Evolutionary conservation across 2,329 filamentous ascomycete genomes (phyloP).

Genomic region (Colletotrichum gigasporum): DNA sequence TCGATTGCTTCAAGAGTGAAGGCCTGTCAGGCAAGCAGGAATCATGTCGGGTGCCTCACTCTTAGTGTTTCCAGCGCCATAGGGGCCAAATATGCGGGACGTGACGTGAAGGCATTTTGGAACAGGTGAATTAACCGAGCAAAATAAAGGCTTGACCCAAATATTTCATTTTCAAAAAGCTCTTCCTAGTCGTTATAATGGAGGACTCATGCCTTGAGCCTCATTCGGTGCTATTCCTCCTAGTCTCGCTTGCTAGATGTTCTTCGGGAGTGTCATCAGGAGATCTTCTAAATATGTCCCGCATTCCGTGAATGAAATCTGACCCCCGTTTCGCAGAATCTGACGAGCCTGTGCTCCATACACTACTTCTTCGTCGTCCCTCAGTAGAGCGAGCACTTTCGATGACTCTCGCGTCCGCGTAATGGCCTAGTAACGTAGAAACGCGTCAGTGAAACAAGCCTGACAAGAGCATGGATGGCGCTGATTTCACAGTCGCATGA

Average conservation of each 20-base stretch:
- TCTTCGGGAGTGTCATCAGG: not conserved
- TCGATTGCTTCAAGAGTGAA: slow-evolving; percentile 28
- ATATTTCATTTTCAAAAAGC: too few species aligned
- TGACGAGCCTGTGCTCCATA: slow-evolving; percentile 1
- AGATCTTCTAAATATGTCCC: not conserved
- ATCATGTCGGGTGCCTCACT: slow-evolving; percentile 4
- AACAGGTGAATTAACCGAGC: too few species aligned
- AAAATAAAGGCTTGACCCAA: too few species aligned
- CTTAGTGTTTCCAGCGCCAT: too few species aligned
- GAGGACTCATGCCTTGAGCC: too few species aligned
- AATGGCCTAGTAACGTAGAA: slow-evolving; percentile 2
- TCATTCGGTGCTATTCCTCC: not conserved
- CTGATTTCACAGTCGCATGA: not conserved
- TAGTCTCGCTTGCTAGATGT: not conserved
- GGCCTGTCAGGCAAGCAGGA: not conserved
- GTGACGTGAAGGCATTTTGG: not conserved
- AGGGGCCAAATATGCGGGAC: too few species aligned
- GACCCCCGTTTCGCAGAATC: not conserved
- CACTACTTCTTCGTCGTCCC: slow-evolving; percentile 1
- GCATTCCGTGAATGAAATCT: not conserved
- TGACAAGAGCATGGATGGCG: too few species aligned
- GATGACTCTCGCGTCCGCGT: not conserved
- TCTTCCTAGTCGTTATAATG: too few species aligned
- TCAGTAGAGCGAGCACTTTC: not conserved
- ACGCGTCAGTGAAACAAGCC: not conserved